A percentile compares a stretch with the other conserved stretches of the same genome.
Conservation (phyloP, 2,329 filamentous ascomycete species). For the Paradendryphiella salina region DNA sequence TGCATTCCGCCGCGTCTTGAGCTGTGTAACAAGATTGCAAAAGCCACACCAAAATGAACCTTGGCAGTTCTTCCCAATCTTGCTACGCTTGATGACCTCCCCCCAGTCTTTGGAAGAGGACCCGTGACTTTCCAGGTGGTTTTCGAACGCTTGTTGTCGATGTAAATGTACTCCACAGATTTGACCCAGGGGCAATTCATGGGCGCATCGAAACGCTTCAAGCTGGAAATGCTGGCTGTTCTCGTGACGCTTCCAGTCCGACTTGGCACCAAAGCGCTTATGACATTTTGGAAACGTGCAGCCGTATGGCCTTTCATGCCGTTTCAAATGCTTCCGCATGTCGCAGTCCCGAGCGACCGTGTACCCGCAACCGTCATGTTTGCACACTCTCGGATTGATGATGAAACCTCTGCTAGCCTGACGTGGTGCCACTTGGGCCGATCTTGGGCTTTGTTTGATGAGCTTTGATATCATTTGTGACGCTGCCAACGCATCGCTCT, state of each 20-base stretch:
- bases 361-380: conserved; percentile 20
- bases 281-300: conserved; percentile 73
- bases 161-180: conserved; percentile 64
- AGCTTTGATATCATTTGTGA: conserved; percentile 33
- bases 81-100: conserved; percentile 56
- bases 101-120: conserved; percentile 33
- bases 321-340: conserved; percentile 73
- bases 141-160: conserved; percentile 61
- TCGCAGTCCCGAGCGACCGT: conserved; percentile 46
- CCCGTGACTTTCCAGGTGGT: conserved; percentile 63
- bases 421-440: conserved; percentile 15
- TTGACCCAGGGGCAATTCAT: not conserved
- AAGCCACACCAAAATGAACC: conserved; percentile 86
- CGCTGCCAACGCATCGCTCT: conserved; percentile 27
- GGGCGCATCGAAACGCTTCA: conserved; percentile 72
- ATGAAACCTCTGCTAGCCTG: conserved; percentile 17
- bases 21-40: conserved; percentile 61
- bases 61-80: conserved; percentile 67
- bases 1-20: conserved; percentile 55
- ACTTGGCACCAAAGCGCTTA: conserved; percentile 85
- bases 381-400: conserved; percentile 23
- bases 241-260: conserved; percentile 93
- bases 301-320: conserved; percentile 78
- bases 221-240: conserved; percentile 73
- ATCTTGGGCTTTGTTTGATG: conserved; percentile 26